Evolutionary conservation across 768 basidiomycete genomes (phyloP), one percentile per base, ranked within the genome.

Genomic region (Hericium coralloides): DNA sequence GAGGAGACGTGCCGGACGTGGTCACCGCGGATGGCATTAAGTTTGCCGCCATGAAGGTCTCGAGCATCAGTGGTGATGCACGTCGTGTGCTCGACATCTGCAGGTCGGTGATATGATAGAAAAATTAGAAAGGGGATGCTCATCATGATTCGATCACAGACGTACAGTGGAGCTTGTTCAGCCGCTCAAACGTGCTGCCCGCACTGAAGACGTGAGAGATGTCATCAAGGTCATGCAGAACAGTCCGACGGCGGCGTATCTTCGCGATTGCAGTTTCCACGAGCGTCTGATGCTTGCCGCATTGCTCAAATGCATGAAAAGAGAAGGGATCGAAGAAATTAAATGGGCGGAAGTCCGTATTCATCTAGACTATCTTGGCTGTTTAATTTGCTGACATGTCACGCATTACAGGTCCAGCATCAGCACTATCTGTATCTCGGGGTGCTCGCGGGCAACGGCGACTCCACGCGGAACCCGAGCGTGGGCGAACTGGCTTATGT

Each of bases 41-140:
- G 66, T 82, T 93, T 58, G 92, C 92, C 3, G 87, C 95, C 1
- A 92, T 82, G 69, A 83, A 81, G 64, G 84, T 87, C 57, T 81
- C 85, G 2, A 74, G 72, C 12, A 90, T 97, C 57, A 95, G 92
- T 56, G 97, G 97, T 25, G 97, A 99, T 68, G 97, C 97, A 0
- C 76, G 97, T 53, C 78, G 95, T 31, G 89, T 95, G 5, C 75
- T 99, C 57, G 97, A 99, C 67, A 88, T 95, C 49, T 97, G 93
- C 72, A 78, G 95, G 84, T 89, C 10, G 5, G 7, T 45, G 43
- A 45, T 23, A n/a, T 23, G 25, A 26, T 23, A 8, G n/a, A n/a
- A 36, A 22, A 10, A 12, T 7, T 20, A 23, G 23, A 12, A 38
- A 18, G 3, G 14, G n/a, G 22, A 20, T 18, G n/a, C 52, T 47